These are phyloP conservation scores for Pelomyxa schiedti DNA, from an alignment of 78 protist genomes.

Conservation along the genomic window DNA sequence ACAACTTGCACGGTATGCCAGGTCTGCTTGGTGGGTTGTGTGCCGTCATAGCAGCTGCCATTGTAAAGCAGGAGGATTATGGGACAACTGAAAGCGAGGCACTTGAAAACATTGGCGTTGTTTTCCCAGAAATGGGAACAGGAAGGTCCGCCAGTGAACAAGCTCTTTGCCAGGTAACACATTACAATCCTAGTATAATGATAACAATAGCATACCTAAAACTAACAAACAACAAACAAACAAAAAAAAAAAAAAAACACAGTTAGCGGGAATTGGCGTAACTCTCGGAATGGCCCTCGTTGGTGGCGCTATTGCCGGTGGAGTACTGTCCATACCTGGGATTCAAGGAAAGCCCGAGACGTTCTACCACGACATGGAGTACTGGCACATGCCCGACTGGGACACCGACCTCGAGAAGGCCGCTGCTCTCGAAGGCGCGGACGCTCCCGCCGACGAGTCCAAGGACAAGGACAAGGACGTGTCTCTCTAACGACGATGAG, in stretches of 20 bases:
- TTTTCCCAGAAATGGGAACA: background rate
- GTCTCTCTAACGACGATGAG: no score
- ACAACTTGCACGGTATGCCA: slow-evolving; percentile 88
- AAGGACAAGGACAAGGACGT: no score
- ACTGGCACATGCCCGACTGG: no score
- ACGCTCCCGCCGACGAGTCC: no score
- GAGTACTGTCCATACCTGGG: no score
- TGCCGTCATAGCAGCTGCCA: slow-evolving; percentile 20
- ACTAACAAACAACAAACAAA: no score
- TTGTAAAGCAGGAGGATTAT: slow-evolving; percentile 2
- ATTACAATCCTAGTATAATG: no score
- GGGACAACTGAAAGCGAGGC: slow-evolving; percentile 18
- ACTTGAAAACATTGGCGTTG: background rate
- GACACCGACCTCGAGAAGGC: no score
- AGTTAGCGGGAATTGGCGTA: slow-evolving; percentile 31
- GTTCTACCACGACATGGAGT: no score
- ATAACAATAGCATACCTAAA: no score
- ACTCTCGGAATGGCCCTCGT: slow-evolving; percentile 23
- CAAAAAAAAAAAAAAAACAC: background rate
- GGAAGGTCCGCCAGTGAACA: background rate
- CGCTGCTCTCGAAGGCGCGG: no score
- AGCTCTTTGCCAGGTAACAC: background rate
- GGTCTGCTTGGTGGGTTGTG: slow-evolving; percentile 62
- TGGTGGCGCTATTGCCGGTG: slow-evolving; percentile 43
- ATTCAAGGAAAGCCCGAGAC: no score